Evolutionary conservation across 495 filamentous ascomycete genomes (phyloP).

Genomic region (Penicillium paxilli): DNA sequence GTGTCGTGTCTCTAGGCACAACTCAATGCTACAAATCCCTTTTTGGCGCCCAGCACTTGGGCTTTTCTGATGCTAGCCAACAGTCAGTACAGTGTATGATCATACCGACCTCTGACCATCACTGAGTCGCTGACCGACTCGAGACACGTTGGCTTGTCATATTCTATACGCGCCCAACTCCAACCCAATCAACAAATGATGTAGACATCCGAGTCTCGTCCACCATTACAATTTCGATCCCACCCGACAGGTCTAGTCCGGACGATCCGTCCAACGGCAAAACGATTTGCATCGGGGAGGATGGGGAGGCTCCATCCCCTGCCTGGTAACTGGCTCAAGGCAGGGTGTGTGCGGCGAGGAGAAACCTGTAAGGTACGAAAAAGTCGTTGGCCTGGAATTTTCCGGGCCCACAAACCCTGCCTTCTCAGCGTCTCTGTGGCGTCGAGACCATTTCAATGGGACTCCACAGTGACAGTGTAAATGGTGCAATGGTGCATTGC

Average conservation of each 20-base stretch:
- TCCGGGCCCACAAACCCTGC: background rate
- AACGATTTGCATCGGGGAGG: constrained; percentile 4
- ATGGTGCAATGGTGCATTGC: background rate
- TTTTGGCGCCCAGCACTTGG: background rate
- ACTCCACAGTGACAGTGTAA: background rate
- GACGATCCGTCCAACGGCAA: constrained; percentile 12
- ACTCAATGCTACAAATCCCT: constrained; percentile 1
- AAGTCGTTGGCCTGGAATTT: background rate
- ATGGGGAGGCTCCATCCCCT: background rate
- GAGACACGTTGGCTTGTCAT: background rate
- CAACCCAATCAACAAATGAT: too few relatives aligned
- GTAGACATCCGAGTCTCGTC: too few relatives aligned
- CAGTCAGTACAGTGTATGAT: too few relatives aligned
- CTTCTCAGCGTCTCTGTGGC: background rate
- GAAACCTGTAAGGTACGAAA: constrained; percentile 4
- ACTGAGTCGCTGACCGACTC: background rate
- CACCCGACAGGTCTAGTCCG: background rate
- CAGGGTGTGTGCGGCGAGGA: background rate
- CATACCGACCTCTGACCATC: too few relatives aligned
- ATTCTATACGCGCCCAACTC: background rate
- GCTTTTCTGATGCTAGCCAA: too few relatives aligned
- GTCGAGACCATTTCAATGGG: background rate
- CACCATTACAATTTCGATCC: too few relatives aligned
- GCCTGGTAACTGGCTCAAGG: background rate
- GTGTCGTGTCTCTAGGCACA: constrained; percentile 6